phyloP scores from a whole-genome alignment of 164 flowering plant genomes.

The Brasenia schreberi region DNA sequence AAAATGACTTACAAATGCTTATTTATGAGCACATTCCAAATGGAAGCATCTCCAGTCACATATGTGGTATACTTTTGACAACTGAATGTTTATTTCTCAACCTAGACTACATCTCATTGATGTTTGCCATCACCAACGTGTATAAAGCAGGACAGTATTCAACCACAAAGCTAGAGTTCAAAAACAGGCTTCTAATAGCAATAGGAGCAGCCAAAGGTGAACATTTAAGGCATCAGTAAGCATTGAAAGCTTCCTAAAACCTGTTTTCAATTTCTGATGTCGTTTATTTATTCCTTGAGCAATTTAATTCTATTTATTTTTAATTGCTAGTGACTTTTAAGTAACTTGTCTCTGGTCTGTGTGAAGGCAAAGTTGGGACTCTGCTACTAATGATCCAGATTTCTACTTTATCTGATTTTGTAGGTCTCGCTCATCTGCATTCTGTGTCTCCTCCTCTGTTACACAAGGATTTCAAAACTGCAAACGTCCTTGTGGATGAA shows the following conservation, averaged over 20 bases:
- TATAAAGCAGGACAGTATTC: constrained; percentile 28
- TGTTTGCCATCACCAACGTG: too few species aligned
- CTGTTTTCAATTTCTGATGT: too few species aligned
- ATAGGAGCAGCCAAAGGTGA: constrained; percentile 98
- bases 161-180: constrained; percentile 69
- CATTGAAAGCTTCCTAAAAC: constrained; percentile 51
- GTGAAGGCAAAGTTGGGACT: too few species aligned
- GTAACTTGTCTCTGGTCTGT: too few species aligned
- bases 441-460: constrained; percentile 63
- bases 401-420: not conserved
- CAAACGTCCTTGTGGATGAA: constrained; percentile 90
- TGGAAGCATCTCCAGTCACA: constrained; percentile 53
- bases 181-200: constrained; percentile 68
- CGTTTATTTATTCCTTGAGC: too few species aligned
- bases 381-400: too few species aligned
- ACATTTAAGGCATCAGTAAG: constrained; percentile 82
- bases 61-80: constrained; percentile 33
- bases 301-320: too few species aligned
- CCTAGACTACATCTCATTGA: too few species aligned
- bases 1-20: constrained; percentile 43
- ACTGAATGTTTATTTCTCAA: too few species aligned
- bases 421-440: constrained; percentile 87
- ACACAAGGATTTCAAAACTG: constrained; percentile 82
- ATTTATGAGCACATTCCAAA: constrained; percentile 58
- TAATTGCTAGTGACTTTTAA: too few species aligned